phyloP scores from a whole-genome alignment of 768 basidiomycete species.

The Epithele typhae region DNA sequence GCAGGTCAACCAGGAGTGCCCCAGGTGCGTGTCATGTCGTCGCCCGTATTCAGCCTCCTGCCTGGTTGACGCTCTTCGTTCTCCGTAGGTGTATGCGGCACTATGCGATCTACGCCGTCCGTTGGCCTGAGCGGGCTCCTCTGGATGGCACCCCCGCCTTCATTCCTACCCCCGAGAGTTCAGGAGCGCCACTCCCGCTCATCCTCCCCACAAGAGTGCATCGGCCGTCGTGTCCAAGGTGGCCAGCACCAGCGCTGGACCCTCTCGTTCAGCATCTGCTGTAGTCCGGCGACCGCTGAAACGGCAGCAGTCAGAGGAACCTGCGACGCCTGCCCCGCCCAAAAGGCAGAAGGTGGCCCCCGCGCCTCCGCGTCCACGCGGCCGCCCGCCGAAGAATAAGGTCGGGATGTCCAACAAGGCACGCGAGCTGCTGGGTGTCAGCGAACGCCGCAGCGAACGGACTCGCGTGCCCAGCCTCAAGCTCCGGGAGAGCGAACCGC shows the following conservation, averaged over 20 bases:
- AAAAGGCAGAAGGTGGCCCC: constrained; percentile 45
- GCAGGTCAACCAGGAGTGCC: constrained; percentile 59
- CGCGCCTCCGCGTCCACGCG: constrained; percentile 15
- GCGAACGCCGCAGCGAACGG: constrained; percentile 27
- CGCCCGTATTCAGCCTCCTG: neutral
- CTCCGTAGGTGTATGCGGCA: constrained; percentile 76
- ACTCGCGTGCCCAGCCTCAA: constrained; percentile 29
- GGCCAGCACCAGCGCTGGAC: too few relatives aligned
- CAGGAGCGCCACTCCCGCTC: constrained; percentile 19
- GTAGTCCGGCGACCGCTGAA: constrained; percentile 13
- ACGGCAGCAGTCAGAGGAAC: constrained; percentile 12
- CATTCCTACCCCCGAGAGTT: constrained; percentile 41
- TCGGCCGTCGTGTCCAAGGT: constrained; percentile 54
- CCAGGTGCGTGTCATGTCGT: constrained; percentile 47
- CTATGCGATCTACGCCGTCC: constrained; percentile 65
- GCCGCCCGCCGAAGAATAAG: constrained; percentile 21
- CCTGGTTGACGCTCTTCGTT: too few relatives aligned
- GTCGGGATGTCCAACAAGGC: constrained; percentile 24
- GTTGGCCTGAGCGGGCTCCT: constrained; percentile 66
- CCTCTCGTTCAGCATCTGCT: constrained; percentile 13
- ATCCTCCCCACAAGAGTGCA: constrained; percentile 45
- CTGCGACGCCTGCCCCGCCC: constrained; percentile 28
- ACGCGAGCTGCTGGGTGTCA: constrained; percentile 17
- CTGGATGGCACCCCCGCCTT: constrained; percentile 40
- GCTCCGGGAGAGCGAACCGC: constrained; percentile 27